Percentiles rank a stretch among this genome's conserved stretches.
Evolutionary conservation across 331 rosid genomes (phyloP).

Genomic region (Ulmus americana): DNA sequence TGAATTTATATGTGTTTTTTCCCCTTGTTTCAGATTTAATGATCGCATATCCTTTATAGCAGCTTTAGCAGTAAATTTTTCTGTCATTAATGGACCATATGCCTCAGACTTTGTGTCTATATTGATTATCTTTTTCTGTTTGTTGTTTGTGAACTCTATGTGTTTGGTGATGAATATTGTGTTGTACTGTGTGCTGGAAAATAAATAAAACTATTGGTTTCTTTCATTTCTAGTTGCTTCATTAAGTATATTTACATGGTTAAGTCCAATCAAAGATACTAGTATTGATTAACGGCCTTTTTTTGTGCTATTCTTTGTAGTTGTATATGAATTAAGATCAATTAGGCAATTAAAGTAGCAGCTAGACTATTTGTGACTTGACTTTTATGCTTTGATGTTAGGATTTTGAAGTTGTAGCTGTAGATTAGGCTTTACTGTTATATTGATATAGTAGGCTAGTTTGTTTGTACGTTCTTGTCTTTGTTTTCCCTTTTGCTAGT

Average conservation of each 20-base stretch:
- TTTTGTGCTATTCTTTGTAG: not conserved
- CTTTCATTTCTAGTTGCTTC: slow-evolving; percentile 6
- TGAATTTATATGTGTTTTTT: not conserved
- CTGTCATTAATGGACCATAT: slow-evolving; percentile 9
- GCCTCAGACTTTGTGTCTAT: not conserved
- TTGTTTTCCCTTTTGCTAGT: no score
- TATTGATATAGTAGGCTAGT: not conserved
- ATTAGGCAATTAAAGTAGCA: no score
- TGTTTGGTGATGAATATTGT: not conserved
- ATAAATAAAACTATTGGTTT: not conserved
- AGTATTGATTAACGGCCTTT: not conserved
- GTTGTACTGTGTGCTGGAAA: not conserved
- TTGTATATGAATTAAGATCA: no score
- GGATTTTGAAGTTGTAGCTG: not conserved
- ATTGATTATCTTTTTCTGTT: not conserved
- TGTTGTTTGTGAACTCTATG: slow-evolving; percentile 3
- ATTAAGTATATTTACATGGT: not conserved
- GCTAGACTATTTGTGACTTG: not conserved
- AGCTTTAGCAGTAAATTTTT: slow-evolving; percentile 17
- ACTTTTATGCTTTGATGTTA: not conserved
- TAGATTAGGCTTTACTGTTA: not conserved
- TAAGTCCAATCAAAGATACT: slow-evolving; percentile 5
- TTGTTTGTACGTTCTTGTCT: not conserved
- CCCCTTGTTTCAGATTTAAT: slow-evolving; percentile 10
- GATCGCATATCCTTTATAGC: slow-evolving; percentile 9